Evolutionary conservation across 1,139 yeast species (phyloP), one percentile per base, ranked within the genome.

Genomic region (Nakaseomyces sp.): DNA sequence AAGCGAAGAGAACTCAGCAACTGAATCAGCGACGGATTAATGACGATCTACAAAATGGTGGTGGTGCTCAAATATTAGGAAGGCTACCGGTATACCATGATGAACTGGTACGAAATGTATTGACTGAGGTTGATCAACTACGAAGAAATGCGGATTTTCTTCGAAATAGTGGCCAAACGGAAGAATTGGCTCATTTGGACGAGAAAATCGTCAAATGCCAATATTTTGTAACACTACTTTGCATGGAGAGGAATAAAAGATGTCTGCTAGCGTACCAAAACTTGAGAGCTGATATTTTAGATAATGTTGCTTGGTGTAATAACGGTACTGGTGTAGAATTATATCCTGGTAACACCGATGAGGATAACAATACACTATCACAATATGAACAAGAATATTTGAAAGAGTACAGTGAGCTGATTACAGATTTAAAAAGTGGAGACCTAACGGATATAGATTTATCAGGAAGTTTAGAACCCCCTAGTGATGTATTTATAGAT

Each of bases 401-500:
- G 53, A 76, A 78, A 47, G 73, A 74, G 30, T 89, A 87, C 61
- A 76, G 77, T 38, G 88, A 84, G 41, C 65, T 86, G 37, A 67
- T 88, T 30, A 77, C 86, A 37, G 82, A 81, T 47, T 80, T 81
- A 64, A 88, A 87, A 55, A 84, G 94, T 12, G 60, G 63, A 16
- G 74, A 76, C 8, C 80, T 86, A 68, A 75, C 87, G 0, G 96
- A 88, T 51, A 68, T 91, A n/a, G 98, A 91, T 57, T 68, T 91
- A 32, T 77, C 91, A 22, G 97, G 97, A 0, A 79, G 86, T 25
- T 63, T 91, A 53, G 86, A 77, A 33, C 98, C 98, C 0, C 98
- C 98, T 1, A 76, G 76, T 24, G 94, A 87, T 54, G 83, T 91
- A 35, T 91, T 89, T 56, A 84, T 91, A 10, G 98, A 91, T 58